These are phyloP conservation scores for Corylus heterophylla DNA, from an alignment of 306 rosid species.

Conservation along the genomic window DNA sequence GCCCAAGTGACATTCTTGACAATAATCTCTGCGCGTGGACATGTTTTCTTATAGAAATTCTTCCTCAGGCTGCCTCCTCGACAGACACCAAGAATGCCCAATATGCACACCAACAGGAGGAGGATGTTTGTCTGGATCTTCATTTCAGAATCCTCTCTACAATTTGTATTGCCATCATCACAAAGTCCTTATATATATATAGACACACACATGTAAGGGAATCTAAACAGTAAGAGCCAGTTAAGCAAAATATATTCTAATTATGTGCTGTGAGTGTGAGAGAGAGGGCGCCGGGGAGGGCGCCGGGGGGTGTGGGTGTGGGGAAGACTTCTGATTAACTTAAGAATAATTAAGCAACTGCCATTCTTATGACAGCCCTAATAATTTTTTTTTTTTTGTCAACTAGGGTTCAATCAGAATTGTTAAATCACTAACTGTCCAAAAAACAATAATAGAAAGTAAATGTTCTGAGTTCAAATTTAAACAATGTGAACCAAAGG, in stretches of 20 bases:
- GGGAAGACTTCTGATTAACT: background rate
- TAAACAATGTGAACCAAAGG: too few relatives aligned
- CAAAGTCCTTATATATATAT: background rate
- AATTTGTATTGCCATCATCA: background rate
- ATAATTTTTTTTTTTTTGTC: too few relatives aligned
- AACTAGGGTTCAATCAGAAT: too few relatives aligned
- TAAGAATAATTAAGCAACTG: too few relatives aligned
- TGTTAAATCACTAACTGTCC: too few relatives aligned
- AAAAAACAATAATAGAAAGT: too few relatives aligned
- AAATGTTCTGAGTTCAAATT: too few relatives aligned
- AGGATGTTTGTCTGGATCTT: constrained; percentile 1
- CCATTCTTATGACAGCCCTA: too few relatives aligned
- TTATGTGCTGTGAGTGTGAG: background rate
- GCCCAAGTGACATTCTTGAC: constrained; percentile 28
- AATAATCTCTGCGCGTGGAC: constrained; percentile 49
- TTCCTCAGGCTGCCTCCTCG: constrained; percentile 44
- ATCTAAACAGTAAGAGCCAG: background rate
- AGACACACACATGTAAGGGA: background rate
- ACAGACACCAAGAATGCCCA: constrained; percentile 30
- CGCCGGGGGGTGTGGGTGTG: too few relatives aligned
- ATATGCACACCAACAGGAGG: constrained; percentile 29
- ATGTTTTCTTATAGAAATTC: constrained; percentile 36
- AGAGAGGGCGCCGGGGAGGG: too few relatives aligned
- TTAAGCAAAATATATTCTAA: background rate
- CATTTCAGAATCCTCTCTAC: constrained; percentile 13